These are phyloP conservation scores for Hymenoscyphus infarciens DNA, from an alignment of 2,329 filamentous ascomycete species.

Conservation along the genomic window DNA sequence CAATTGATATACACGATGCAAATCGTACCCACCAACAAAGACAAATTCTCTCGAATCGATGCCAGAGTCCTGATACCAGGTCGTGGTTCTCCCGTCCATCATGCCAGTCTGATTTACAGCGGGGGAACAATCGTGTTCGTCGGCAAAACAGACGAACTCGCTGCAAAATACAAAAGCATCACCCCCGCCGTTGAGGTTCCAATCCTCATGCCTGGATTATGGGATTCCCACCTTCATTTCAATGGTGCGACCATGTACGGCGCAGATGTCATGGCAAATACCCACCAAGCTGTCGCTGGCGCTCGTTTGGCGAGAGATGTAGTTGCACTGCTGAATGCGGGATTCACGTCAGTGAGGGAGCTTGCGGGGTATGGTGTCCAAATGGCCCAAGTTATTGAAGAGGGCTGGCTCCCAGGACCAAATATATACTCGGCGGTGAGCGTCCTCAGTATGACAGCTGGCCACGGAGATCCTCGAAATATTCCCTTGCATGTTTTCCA, in stretches of 20 bases:
- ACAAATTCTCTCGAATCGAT: constrained; percentile 6
- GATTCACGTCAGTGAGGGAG: constrained; percentile 50
- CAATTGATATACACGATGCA: background rate
- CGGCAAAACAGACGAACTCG: constrained; percentile 33
- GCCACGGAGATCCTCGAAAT: constrained; percentile 42
- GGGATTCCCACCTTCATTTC: constrained; percentile 50
- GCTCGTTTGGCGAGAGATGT: constrained; percentile 42
- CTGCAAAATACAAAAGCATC: constrained; percentile 32
- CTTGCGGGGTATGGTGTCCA: constrained; percentile 46
- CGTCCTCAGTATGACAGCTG: constrained; percentile 45
- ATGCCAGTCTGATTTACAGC: constrained; percentile 40
- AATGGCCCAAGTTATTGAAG: constrained; percentile 41
- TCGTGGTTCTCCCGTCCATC: constrained; percentile 39
- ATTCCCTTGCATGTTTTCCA: constrained; percentile 3
- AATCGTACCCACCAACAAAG: background rate
- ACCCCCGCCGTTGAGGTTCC: constrained; percentile 32
- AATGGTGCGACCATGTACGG: constrained; percentile 30
- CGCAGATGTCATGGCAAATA: constrained; percentile 5
- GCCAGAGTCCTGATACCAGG: constrained; percentile 43
- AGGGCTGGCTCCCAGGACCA: constrained; percentile 44
- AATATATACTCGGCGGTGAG: constrained; percentile 47
- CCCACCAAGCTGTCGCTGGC: constrained; percentile 36
- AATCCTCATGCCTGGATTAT: constrained; percentile 48
- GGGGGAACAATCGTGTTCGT: constrained; percentile 41
- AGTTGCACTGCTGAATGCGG: constrained; percentile 42